These are phyloP conservation scores for Tulasnella sp. DNA, from an alignment of 768 basidiomycete genomes.

Conservation along the genomic window DNA sequence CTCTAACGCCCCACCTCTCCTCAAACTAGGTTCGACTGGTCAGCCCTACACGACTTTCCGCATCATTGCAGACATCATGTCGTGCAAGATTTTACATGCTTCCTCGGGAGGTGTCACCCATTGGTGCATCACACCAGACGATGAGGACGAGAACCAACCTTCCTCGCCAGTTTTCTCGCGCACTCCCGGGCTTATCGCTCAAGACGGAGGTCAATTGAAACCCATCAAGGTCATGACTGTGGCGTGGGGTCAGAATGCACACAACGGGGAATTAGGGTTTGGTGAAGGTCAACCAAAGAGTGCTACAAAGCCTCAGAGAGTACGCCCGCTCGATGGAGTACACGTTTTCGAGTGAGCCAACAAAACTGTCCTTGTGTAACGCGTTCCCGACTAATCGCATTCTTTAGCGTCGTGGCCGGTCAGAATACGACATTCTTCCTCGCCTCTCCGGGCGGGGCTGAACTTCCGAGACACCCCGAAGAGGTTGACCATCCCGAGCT, in stretches of 20 bases:
- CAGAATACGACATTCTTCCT: constrained; percentile 82
- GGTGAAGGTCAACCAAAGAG: constrained; percentile 76
- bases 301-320: constrained; percentile 66
- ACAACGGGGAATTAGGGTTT: constrained; percentile 64
- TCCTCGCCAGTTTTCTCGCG: constrained; percentile 18
- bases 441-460: constrained; percentile 61
- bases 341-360: constrained; percentile 61
- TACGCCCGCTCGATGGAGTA: constrained; percentile 61
- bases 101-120: constrained; percentile 83
- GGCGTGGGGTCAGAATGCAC: constrained; percentile 20
- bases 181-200: background rate
- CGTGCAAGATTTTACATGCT: constrained; percentile 60
- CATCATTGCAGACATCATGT: constrained; percentile 80
- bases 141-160: constrained; percentile 46
- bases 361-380: background rate
- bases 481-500: constrained; percentile 54
- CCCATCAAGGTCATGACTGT: constrained; percentile 8
- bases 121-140: constrained; percentile 56
- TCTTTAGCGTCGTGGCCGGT: constrained; percentile 63
- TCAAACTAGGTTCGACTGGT: constrained; percentile 79
- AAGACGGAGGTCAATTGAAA: background rate
- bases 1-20: background rate
- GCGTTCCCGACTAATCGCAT: background rate
- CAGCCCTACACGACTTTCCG: constrained; percentile 84
- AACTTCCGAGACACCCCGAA: constrained; percentile 68